A percentile compares a stretch with the other conserved stretches of the same genome.
Evolutionary conservation across 2,329 filamentous ascomycete genomes (phyloP).

Genomic region (Aspergillus neotritici): DNA sequence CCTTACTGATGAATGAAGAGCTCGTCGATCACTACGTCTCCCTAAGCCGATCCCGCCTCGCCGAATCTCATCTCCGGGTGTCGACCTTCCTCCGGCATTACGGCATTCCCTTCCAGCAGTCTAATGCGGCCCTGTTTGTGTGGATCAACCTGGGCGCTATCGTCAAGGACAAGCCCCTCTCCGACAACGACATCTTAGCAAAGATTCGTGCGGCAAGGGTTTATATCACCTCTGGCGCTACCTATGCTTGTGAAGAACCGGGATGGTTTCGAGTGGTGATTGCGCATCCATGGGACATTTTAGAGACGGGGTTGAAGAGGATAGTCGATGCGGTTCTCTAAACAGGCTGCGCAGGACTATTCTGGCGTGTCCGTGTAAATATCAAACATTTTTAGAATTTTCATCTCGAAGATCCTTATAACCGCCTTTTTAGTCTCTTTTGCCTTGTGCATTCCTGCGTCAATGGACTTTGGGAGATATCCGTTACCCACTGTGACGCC

Average conservation of each 20-base stretch:
- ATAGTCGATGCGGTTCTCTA: too few species aligned
- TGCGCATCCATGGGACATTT: too few species aligned
- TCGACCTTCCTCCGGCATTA: slow-evolving; percentile 1
- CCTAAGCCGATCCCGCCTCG: slow-evolving; percentile 2
- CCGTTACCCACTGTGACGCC: too few species aligned
- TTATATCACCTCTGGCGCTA: slow-evolving; percentile 6
- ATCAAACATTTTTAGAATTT: too few species aligned
- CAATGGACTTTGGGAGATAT: too few species aligned
- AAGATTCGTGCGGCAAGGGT: slow-evolving; percentile 6
- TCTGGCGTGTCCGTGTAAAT: too few species aligned
- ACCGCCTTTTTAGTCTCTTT: too few species aligned
- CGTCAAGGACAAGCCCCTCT: not conserved
- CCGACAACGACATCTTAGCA: slow-evolving; percentile 6
- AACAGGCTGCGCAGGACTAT: too few species aligned
- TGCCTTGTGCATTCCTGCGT: too few species aligned
- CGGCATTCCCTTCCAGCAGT: slow-evolving; percentile 8
- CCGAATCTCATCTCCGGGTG: slow-evolving; percentile 5
- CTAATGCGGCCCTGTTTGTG: slow-evolving; percentile 12
- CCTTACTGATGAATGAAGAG: not conserved
- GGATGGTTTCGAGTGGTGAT: slow-evolving; percentile 14
- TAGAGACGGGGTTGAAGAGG: too few species aligned
- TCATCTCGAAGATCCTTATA: too few species aligned
- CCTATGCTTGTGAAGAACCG: slow-evolving; percentile 7
- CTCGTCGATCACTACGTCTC: not conserved
- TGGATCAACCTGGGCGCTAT: slow-evolving; percentile 8